Evolutionary conservation across 345 rosid genomes (phyloP).

Genomic region (Corchorus olitorius): DNA sequence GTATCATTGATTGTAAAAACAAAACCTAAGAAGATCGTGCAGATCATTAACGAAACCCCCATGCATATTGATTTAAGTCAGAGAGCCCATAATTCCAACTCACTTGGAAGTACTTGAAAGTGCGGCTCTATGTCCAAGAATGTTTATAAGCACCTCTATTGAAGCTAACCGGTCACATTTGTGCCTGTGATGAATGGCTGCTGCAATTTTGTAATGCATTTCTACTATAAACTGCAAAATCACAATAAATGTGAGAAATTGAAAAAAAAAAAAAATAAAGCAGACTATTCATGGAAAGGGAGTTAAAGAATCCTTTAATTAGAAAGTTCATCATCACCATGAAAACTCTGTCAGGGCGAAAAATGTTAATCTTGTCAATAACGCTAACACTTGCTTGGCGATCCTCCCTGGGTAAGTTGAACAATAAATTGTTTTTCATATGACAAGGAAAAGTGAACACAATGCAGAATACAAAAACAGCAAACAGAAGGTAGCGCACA

Average conservation of each 20-base stretch:
- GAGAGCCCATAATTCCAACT: conserved; percentile 27
- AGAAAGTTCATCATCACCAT: conserved; percentile 56
- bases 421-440: conserved; percentile 19
- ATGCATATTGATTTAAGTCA: background rate
- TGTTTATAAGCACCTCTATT: conserved; percentile 72
- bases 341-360: conserved; percentile 91
- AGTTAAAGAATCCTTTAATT: conserved; percentile 16
- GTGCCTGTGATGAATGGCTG: conserved; percentile 82
- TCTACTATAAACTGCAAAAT: conserved; percentile 74
- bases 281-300: conserved; percentile 3
- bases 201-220: conserved; percentile 75
- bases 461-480: conserved; percentile 23
- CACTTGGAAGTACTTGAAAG: conserved; percentile 80
- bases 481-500: conserved; percentile 39
- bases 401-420: conserved; percentile 55
- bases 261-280: conserved; percentile 7
- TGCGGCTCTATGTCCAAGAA: conserved; percentile 78
- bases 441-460: conserved; percentile 12
- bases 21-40: conserved; percentile 8
- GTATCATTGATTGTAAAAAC: background rate
- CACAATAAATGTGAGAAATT: conserved; percentile 14
- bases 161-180: conserved; percentile 73
- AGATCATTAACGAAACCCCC: background rate
- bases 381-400: conserved; percentile 46
- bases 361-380: conserved; percentile 76